A percentile compares a stretch with the other conserved stretches of the same genome.
Evolutionary conservation across 164 flowering plant species (phyloP).

Genomic region (Magnolia officinalis): DNA sequence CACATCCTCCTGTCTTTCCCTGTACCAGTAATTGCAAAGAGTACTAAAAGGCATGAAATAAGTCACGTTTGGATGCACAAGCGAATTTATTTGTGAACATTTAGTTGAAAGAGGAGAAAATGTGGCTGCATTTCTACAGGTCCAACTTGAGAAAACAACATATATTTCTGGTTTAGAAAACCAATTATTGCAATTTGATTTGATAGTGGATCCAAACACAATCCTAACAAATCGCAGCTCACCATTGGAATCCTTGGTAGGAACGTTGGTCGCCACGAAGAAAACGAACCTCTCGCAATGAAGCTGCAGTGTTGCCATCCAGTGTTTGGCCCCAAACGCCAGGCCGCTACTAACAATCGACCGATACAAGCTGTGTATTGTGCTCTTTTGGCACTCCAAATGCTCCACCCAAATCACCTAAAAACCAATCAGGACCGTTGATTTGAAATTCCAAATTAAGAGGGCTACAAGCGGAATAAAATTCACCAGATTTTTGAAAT

Average conservation of each 20-base stretch:
- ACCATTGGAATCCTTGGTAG: slow-evolving; percentile 93
- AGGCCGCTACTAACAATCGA: slow-evolving; percentile 72
- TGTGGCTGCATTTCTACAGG: no score
- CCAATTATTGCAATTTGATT: not conserved
- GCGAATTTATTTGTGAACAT: no score
- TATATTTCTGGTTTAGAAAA: not conserved
- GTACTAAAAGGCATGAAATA: not conserved
- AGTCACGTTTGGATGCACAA: not conserved
- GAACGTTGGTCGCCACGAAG: slow-evolving; percentile 98
- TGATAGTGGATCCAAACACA: not conserved
- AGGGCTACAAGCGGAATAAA: no score
- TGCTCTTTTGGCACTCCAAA: slow-evolving; percentile 66
- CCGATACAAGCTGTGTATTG: slow-evolving; percentile 67
- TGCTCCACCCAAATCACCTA: slow-evolving; percentile 98
- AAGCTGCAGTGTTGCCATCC: slow-evolving; percentile 81
- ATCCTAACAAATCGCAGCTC: slow-evolving; percentile 6
- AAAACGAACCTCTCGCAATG: slow-evolving; percentile 88
- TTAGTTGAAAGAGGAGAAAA: no score
- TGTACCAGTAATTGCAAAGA: not conserved
- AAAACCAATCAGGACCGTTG: not conserved
- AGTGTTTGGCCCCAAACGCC: slow-evolving; percentile 92
- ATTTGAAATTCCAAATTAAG: no score
- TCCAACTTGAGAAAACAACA: no score
- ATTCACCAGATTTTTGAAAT: no score
- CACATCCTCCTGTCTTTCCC: not conserved